phyloP scores from a whole-genome alignment of 2,329 filamentous ascomycete genomes.

The Exserohilum rostratum region DNA sequence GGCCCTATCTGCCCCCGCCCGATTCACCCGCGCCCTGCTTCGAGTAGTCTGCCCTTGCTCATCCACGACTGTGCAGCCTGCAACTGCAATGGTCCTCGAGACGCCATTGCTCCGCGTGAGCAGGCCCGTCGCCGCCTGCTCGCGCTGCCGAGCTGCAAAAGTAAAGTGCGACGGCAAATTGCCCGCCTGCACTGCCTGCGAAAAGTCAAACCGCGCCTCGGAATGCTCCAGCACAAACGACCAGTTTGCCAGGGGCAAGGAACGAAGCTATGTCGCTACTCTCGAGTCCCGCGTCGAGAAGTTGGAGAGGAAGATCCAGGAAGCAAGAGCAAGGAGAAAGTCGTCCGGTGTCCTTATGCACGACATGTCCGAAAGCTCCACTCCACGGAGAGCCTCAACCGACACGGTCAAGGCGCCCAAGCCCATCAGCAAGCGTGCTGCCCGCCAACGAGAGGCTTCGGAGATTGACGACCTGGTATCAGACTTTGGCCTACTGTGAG shows the following conservation, averaged over 20 bases:
- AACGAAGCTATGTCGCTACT: slow-evolving; percentile 94
- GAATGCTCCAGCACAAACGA: slow-evolving; percentile 96
- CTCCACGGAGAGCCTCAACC: slow-evolving; percentile 57
- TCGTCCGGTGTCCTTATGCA: slow-evolving; percentile 74
- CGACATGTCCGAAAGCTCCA: slow-evolving; percentile 59
- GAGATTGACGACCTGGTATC: slow-evolving; percentile 92
- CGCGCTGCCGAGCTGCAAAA: slow-evolving; percentile 86
- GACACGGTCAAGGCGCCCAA: slow-evolving; percentile 42
- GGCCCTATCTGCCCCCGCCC: neutral
- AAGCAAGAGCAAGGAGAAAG: slow-evolving; percentile 69
- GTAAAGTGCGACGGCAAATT: slow-evolving; percentile 98
- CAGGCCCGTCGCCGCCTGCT: slow-evolving; percentile 79
- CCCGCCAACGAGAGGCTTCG: slow-evolving; percentile 70
- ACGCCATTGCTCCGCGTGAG: slow-evolving; percentile 73
- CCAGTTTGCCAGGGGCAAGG: slow-evolving; percentile 93
- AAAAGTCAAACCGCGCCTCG: slow-evolving; percentile 82
- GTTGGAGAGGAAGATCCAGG: slow-evolving; percentile 75
- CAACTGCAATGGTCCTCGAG: slow-evolving; percentile 59
- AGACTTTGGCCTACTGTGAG: slow-evolving; percentile 88
- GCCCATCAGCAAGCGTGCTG: slow-evolving; percentile 48
- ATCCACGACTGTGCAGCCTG: too few species aligned
- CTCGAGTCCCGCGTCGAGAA: slow-evolving; percentile 91
- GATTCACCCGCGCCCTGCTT: neutral
- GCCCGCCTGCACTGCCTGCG: slow-evolving; percentile 92
- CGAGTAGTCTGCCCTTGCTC: neutral